Base-by-base conservation (phyloP, 441 rosid genomes). In the Euphorbia corollata region DNA sequence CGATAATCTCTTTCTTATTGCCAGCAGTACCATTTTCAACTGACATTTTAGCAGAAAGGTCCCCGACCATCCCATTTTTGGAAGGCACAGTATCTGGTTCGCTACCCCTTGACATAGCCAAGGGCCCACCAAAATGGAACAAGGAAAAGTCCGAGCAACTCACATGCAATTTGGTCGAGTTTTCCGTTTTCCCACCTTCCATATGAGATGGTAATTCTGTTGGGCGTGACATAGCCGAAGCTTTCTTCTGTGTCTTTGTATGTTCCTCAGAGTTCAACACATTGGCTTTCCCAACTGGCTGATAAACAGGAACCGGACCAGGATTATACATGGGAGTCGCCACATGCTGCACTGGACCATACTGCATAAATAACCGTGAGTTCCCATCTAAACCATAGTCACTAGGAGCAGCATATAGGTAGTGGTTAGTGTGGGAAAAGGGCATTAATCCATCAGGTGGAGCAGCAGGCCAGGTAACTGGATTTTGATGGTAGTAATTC, bases 111-210 rank as follows among this genome's bases (percentile, higher is more conserved):
- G 91, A 77, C 70, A 82, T 73, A 56, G 88, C 92, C 32, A 87
- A 83, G n/a, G 98, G 98, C 23, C 94, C 96, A 45, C 87, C 96
- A 65, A 79, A 91, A 77, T 94, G 99, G 72, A 94, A 94, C 72
- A 91, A 75, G 68, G 99, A 94, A 80, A 94, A 94, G 78, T 81
- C 73, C 19, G 81, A 63, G 24, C 80, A 60, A 64, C 76, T 79
- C 4, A 48, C 67, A 15, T 68, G 75, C 69, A 76, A 63, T 59
- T 78, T 81, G 61, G 73, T 73, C 24, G 75, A 41, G 53, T 59
- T 32, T 57, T 78, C 83, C 20, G 51, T 68, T 68, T 74, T 77
- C 64, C 58, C 76, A 68, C 74, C 75, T 67, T 77, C 81, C 23
- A 69, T 71, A 20, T 70, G 74, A 53, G 79, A 68, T 50, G 74